Base-by-base conservation (phyloP, 2,329 filamentous ascomycete genomes). In the Colletotrichum sp. region DNA sequence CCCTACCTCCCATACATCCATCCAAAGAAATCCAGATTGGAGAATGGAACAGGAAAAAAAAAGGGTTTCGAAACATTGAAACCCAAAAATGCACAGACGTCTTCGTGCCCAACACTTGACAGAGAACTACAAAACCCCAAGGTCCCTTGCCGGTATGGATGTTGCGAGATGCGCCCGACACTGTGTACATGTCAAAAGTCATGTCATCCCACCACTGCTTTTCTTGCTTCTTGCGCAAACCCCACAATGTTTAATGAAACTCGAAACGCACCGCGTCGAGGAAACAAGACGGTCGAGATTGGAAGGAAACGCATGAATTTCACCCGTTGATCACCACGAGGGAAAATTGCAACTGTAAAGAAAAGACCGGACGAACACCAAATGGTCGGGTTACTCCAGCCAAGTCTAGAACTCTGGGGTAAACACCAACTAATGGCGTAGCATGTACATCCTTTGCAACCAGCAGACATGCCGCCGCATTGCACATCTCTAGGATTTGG, bases 131-230 rank as follows among this genome's bases (percentile, higher is more conserved):
- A 59, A 60, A 52, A 18, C 52, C 52, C 52, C 30, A 59, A 57
- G 16, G 30, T 60, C 49, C 32, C 52, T 21, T 21, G 65, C 65
- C 16, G 49, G 66, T 59, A 26, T 44, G 36, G 66, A 10, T 52
- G 44, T 13, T 52, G n/a, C n/a, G n/a, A 52, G n/a, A 52, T 52
- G 44, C 36, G 44, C n/a, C n/a, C n/a, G 66, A 28, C 68, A 52
- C 57, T 70, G 57, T 63, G 68, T 70, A 63, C 68, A 70, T 68
- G 52, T 68, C 66, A 68, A 68, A 68, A 21, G 26, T 52, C 26
- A 66, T 66, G 64, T 39, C 64, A 66, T 66, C 39, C 64, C 64
- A 36, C 52, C 52, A 32, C 26, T 26, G 63, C 13, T 59, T 36
- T 26, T 28, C 49, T 39, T 52, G 44, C 44, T 52, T 52, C 44